A percentile compares a stretch with the other conserved stretches of the same genome.
Evolutionary conservation across 2,329 filamentous ascomycete genomes (phyloP).

Genomic region (Emergomyces pasteurianus): DNA sequence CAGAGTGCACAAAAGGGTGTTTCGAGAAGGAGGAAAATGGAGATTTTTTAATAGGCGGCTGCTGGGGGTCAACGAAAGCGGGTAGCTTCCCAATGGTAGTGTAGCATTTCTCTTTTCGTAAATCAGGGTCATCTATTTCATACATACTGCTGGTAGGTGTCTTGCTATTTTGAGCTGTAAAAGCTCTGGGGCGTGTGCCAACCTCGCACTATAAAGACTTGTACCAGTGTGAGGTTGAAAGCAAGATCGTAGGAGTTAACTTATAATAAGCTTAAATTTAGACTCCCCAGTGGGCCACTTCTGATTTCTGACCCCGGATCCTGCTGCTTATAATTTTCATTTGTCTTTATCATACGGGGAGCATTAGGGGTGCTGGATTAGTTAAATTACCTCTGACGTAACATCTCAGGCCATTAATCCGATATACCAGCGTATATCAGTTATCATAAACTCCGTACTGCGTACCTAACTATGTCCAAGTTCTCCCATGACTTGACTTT

Average conservation of each 20-base stretch:
- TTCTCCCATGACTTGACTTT: not conserved
- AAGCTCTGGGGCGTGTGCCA: not conserved
- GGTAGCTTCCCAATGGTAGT: conserved; percentile 57
- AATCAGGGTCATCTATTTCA: conserved; percentile 28
- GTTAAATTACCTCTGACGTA: not conserved
- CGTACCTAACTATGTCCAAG: no score
- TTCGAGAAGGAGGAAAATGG: conserved; percentile 60
- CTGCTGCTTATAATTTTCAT: not conserved
- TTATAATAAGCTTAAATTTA: conserved; percentile 1
- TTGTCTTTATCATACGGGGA: no score
- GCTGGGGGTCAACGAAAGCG: conserved; percentile 56
- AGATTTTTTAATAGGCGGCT: conserved; percentile 58
- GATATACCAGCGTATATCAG: not conserved
- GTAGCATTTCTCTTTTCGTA: conserved; percentile 51
- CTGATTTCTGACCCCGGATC: not conserved
- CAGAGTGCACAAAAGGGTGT: conserved; percentile 58
- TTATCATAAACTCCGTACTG: no score
- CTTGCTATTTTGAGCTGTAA: not conserved
- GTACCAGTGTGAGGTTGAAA: not conserved
- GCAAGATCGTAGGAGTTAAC: not conserved
- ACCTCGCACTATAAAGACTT: not conserved
- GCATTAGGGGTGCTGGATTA: not conserved
- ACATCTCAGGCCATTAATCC: not conserved
- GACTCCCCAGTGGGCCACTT: not conserved
- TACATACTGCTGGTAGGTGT: conserved; percentile 25